Base-by-base conservation (phyloP, 2,329 filamentous ascomycete genomes). In the Aspergillus sp. region DNA sequence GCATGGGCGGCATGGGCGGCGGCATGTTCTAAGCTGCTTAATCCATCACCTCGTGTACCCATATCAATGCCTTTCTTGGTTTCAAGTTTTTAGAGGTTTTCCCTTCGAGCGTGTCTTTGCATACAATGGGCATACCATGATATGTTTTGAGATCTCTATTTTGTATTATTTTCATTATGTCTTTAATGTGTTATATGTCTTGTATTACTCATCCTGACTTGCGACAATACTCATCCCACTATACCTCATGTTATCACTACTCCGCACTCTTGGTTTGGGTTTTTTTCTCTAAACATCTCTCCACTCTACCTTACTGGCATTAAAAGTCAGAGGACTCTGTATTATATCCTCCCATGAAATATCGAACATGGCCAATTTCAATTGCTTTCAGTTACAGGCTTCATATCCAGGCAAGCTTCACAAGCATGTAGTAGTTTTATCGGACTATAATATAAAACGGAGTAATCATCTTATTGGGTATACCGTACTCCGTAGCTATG, bases 21-120 rank as follows among this genome's bases (percentile, higher is more conserved):
- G 86, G 85, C 66, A 90, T 90, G 87, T 84, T 84, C 79, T 84
- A 84, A 81, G 68, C 70, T 62, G 49, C 37, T 44, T 55, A 21
- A 43, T 17, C 25, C 47, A 31, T 56, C 21, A 41, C 46, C 54
- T 48, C 21, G 56, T 51, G 52, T 54, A 25, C 39, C 53, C 48
- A 48, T 59, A 62, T 46, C 55, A 52, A 56, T 56, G 51, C 50
- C 62, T 62, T 60, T 62, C 27, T 17, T 14, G 31, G 63, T 21
- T 46, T 21, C 48, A 25, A 45, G 62, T 65, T 66, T 60, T 57
- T 62, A 61, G 61, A 62, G 60, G 61, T 63, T 64, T 62, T 59
- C 60, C 60, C 60, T 65, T 69, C 63, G 54, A 69, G 67, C 67
- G 68, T 69, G 66, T 70, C 61, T 73, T 66, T 72, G 70, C 70